Evolutionary conservation across 2,329 filamentous ascomycete genomes (phyloP).

Genomic region (Drechslera avenae): DNA sequence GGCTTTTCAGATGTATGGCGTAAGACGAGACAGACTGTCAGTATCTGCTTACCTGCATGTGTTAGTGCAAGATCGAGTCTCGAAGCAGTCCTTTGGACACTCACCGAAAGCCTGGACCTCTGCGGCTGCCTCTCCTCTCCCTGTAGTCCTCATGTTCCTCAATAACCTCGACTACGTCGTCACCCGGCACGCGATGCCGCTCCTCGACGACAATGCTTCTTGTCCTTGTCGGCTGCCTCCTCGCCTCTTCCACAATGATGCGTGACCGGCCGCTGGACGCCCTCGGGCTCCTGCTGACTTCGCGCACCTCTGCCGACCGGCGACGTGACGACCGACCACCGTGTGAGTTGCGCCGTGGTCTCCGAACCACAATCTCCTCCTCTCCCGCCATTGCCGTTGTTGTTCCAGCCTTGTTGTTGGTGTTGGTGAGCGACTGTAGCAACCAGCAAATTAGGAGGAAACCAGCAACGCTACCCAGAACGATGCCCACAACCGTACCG

Average conservation of each 20-base stretch:
- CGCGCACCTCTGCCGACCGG: slow-evolving; percentile 43
- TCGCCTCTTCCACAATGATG: slow-evolving; percentile 48
- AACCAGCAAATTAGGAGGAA: slow-evolving; percentile 61
- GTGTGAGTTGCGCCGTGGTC: slow-evolving; percentile 36
- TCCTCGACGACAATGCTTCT: slow-evolving; percentile 54
- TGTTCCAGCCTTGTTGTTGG: slow-evolving; percentile 38
- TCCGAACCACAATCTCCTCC: slow-evolving; percentile 63
- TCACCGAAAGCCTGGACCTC: slow-evolving; percentile 55
- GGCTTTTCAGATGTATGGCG: neutral
- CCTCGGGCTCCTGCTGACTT: slow-evolving; percentile 47
- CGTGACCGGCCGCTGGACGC: slow-evolving; percentile 38
- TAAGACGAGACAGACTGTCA: neutral
- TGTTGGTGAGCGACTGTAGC: slow-evolving; percentile 50
- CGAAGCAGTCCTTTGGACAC: slow-evolving; percentile 27
- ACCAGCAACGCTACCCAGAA: slow-evolving; percentile 59
- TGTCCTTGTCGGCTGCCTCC: slow-evolving; percentile 35
- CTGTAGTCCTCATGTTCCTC: slow-evolving; percentile 59
- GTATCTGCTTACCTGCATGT: slow-evolving; percentile 6
- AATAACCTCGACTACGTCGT: slow-evolving; percentile 64
- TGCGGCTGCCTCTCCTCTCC: slow-evolving; percentile 45
- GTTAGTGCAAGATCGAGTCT: neutral
- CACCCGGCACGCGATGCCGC: slow-evolving; percentile 51
- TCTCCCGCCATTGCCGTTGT: slow-evolving; percentile 51
- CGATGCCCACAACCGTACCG: slow-evolving; percentile 65
- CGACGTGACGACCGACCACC: slow-evolving; percentile 40